Percentiles rank a stretch among this genome's conserved stretches.
Conservation (phyloP, 805 yeast species). For the Sugiyamaella smithiae region DNA sequence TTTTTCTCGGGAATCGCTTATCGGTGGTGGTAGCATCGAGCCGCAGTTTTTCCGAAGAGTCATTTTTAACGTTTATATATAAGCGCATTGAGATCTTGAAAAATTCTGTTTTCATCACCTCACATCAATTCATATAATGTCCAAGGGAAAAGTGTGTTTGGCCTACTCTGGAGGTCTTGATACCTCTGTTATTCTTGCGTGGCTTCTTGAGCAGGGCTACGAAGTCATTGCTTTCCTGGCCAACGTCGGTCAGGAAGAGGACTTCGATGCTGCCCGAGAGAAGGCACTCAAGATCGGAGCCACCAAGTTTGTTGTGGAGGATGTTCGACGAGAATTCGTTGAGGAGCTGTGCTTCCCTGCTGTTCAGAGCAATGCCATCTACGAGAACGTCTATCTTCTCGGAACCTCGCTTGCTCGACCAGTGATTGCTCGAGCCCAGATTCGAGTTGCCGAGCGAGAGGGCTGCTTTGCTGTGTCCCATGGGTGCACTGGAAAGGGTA, state of each 20-base stretch:
- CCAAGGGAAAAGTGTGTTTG: constrained; percentile 97
- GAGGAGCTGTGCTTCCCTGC: constrained; percentile 94
- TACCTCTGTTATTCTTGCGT: constrained; percentile 95
- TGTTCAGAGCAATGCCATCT: constrained; percentile 94
- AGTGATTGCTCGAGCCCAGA: constrained; percentile 97
- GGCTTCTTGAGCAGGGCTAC: constrained; percentile 97
- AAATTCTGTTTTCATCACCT: no score
- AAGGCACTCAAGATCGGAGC: constrained; percentile 98
- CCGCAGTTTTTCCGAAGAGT: constrained; percentile 5
- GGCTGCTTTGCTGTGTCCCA: constrained; percentile 98
- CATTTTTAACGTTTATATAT: background rate
- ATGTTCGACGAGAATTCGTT: constrained; percentile 92
- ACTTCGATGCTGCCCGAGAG: constrained; percentile 93
- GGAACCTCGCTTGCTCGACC: constrained; percentile 99
- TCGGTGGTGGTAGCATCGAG: no score
- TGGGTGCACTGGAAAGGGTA: constrained; percentile 99
- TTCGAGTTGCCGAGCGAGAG: constrained; percentile 92
- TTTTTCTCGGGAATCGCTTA: no score
- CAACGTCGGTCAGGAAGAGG: constrained; percentile 99
- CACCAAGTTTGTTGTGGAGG: constrained; percentile 88
- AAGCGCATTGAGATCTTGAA: no score
- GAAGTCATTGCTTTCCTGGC: constrained; percentile 99
- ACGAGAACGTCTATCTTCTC: constrained; percentile 92
- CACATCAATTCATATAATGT: constrained; percentile 50
- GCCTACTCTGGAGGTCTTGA: constrained; percentile 99